Base-by-base conservation (phyloP, 768 basidiomycete genomes). In the Sutorius australiensis region DNA sequence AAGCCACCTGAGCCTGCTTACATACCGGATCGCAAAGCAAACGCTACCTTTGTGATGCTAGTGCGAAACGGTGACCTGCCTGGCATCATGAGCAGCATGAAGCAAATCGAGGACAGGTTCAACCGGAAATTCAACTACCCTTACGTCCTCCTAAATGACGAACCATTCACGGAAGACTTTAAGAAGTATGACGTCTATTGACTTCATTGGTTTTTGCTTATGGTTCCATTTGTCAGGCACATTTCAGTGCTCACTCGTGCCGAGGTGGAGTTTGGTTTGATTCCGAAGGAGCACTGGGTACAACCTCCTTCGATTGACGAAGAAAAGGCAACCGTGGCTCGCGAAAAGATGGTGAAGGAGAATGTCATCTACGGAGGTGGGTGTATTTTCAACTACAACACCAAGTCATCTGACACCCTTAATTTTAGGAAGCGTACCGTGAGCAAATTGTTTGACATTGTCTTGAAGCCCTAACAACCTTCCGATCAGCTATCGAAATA, bases 81-180 rank as follows among this genome's bases (percentile, higher is more conserved):
- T n/a, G 76, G 78, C 16, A 79, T 84, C 40, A 69, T 87, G 48
- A 70, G 72, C 36, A 86, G 84, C 57, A 83, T 93, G 59, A 79
- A 79, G 56, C 80, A 87, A 67, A 71, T 92, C 72, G 95, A 98
- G 72, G 87, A 91, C 64, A 75, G 87, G 37, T 97, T 97, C 74
- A 98, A 98, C 70, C 73, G 75, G 40, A 80, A 77, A 55, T 88
- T 81, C 60, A 76, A 79, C 19, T 95, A 97, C 63, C 90, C 92
- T 5, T 97, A 89, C 68, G 85, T 92, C 24, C 88, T 97, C 71
- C 74, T 98, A 54, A 95, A 95, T 66, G 93, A 97, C 45, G 80
- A 81, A 56, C 80, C 82, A 0, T 95, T 95, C 68, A 74, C 79
- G 13, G 82, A 86, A 1, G 79, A 81, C 16, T 94, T 95, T 71